Base-by-base conservation (phyloP, 805 yeast genomes). In the Candida yuanshanica region DNA sequence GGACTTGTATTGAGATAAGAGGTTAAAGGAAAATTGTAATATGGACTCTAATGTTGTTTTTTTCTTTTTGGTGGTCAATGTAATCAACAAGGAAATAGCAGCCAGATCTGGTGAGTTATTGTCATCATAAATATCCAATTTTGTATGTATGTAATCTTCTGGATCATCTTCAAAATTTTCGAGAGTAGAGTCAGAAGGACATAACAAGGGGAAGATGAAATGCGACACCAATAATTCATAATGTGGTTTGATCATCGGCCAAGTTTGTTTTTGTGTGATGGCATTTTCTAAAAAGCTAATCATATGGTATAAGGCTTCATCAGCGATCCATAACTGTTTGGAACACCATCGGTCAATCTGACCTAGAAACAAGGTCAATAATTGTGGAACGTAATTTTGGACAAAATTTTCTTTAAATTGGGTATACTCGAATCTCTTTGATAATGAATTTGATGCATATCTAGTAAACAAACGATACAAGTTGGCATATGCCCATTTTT, bases 401-500 rank as follows among this genome's bases (percentile, higher is more conserved):
- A 68, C 57, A 58, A 79, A 89, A 39, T 75, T 49, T 2, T 60
- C 53, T 42, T 76, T 73, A 61, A 87, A 93, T 2, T 68, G 74
- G n/a, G 66, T 69, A 53, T 86, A 85, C 18, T 68, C 66, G 51
- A 70, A 77, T 47, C 73, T 77, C 43, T 56, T 66, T 38, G 66
- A 59, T 16, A 68, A 48, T 2, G 69, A 63, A 18, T 62, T 61
- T 0, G 85, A 74, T 1, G 83, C 87, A 56, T 83, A 89, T 51
- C 91, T 72, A 39, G 72, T 73, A 53, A 85, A 85, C 4, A 89
- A 58, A 49, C 95, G 75, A 49, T 72, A 74, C 32, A 90, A 58
- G 58, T 86, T 88, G 20, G 87, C 88, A 55, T 79, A 80, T 1
- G 95, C 77, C 97, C 98, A 91, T 60, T 91, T 93, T 65, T 75